These are phyloP conservation scores for Yamadazyma buinensis DNA, from an alignment of 1,139 yeast genomes.

Conservation along the genomic window DNA sequence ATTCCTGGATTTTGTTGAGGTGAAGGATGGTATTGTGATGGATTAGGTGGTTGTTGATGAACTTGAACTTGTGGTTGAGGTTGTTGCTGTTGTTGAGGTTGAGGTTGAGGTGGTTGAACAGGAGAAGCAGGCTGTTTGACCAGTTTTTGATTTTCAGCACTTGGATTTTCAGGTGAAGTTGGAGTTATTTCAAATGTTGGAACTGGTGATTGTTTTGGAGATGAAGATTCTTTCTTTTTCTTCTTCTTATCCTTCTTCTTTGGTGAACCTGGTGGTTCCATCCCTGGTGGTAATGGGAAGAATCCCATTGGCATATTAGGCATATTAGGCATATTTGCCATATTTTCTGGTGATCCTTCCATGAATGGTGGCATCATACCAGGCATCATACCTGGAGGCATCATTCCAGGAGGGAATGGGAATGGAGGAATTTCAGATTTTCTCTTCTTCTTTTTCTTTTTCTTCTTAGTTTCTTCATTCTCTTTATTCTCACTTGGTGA, in stretches of 20 bases:
- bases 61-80: neutral
- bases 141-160: constrained; percentile 7
- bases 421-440: constrained; percentile 11
- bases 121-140: neutral
- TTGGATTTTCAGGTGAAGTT: constrained; percentile 6
- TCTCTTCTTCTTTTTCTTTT: constrained; percentile 15
- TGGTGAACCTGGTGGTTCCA: constrained; percentile 12
- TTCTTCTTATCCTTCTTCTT: constrained; percentile 15
- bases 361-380: constrained; percentile 16
- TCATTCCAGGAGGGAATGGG: constrained; percentile 14
- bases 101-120: neutral
- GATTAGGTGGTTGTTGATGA: constrained; percentile 5
- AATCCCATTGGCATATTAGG: constrained; percentile 15
- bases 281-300: constrained; percentile 16
- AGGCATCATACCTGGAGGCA: constrained; percentile 11
- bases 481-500: constrained; percentile 14
- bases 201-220: constrained; percentile 9
- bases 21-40: neutral
- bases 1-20: constrained; percentile 7
- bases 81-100: constrained; percentile 2
- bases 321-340: constrained; percentile 9
- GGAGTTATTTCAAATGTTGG: constrained; percentile 14
- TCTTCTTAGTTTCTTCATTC: constrained; percentile 13
- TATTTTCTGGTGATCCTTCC: too few species aligned
- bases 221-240: constrained; percentile 8